Evolutionary conservation across 2,329 filamentous ascomycete species (phyloP).

Genomic region (Ascochyta viciae-villosae): DNA sequence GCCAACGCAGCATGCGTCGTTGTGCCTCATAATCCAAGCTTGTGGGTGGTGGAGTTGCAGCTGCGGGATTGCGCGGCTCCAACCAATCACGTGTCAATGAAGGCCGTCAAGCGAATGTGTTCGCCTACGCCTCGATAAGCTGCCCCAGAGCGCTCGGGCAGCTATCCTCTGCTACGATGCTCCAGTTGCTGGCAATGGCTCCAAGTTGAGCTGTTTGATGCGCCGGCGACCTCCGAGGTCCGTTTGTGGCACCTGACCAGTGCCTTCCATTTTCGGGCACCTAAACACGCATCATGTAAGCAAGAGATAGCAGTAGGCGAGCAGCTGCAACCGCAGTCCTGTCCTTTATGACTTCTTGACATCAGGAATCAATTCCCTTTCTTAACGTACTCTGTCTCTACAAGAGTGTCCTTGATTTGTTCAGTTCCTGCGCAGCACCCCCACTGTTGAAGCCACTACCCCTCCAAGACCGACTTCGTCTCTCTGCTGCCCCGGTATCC

Average conservation of each 20-base stretch:
- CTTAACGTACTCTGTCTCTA: neutral
- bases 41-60: conserved; percentile 19
- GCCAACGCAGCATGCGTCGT: conserved; percentile 18
- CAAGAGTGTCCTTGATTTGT: neutral
- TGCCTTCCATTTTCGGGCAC: conserved; percentile 17
- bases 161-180: neutral
- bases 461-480: conserved; percentile 3
- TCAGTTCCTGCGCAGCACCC: conserved; percentile 1
- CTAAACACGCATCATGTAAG: conserved; percentile 13
- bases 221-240: conserved; percentile 17
- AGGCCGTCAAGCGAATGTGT: conserved; percentile 16
- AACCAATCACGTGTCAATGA: conserved; percentile 14
- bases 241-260: conserved; percentile 16
- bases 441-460: conserved; percentile 12
- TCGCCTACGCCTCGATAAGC: conserved; percentile 21
- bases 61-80: conserved; percentile 13
- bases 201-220: conserved; percentile 5
- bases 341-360: neutral
- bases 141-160: conserved; percentile 2
- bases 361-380: neutral
- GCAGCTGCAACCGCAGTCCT: neutral
- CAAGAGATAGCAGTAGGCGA: conserved; percentile 14
- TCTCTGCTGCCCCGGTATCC: neutral
- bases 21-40: conserved; percentile 15
- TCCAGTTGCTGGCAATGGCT: conserved; percentile 7